Evolutionary conservation across 1,139 yeast species (phyloP).

Genomic region (Nakaseomyces bracarensis): DNA sequence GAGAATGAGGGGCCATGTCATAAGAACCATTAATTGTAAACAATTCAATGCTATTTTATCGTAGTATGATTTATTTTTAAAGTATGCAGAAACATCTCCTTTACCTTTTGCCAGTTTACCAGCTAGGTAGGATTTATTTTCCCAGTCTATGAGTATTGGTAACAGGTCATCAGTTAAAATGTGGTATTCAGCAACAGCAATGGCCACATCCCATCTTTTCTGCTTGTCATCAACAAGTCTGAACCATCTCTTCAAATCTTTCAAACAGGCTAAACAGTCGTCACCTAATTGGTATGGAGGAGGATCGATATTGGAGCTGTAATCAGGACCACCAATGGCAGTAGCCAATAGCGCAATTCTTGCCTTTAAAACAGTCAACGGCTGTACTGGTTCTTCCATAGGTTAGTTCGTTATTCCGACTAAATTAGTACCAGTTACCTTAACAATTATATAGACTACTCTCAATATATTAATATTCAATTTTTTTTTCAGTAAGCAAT

Average conservation of each 20-base stretch:
- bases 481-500: too few relatives aligned
- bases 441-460: too few relatives aligned
- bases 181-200: slow-evolving; percentile 78
- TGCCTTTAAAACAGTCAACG: slow-evolving; percentile 23
- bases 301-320: slow-evolving; percentile 35
- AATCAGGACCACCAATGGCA: slow-evolving; percentile 33
- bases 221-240: slow-evolving; percentile 70
- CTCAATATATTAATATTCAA: too few relatives aligned
- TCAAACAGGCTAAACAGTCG: slow-evolving; percentile 82
- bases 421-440: too few relatives aligned
- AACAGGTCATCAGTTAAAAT: slow-evolving; percentile 65
- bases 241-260: slow-evolving; percentile 84
- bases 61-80: slow-evolving; percentile 32
- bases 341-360: slow-evolving; percentile 32
- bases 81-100: slow-evolving; percentile 9
- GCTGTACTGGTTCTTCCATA: slow-evolving; percentile 7
- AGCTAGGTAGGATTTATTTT: slow-evolving; percentile 33
- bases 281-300: slow-evolving; percentile 75
- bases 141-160: slow-evolving; percentile 74
- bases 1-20: slow-evolving; percentile 79
- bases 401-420: too few relatives aligned
- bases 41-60: slow-evolving; percentile 63
- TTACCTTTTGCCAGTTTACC: slow-evolving; percentile 31
- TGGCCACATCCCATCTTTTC: slow-evolving; percentile 68
- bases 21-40: slow-evolving; percentile 69